phyloP scores from a whole-genome alignment of 305 asterid species.

The Ajuga reptans region DNA sequence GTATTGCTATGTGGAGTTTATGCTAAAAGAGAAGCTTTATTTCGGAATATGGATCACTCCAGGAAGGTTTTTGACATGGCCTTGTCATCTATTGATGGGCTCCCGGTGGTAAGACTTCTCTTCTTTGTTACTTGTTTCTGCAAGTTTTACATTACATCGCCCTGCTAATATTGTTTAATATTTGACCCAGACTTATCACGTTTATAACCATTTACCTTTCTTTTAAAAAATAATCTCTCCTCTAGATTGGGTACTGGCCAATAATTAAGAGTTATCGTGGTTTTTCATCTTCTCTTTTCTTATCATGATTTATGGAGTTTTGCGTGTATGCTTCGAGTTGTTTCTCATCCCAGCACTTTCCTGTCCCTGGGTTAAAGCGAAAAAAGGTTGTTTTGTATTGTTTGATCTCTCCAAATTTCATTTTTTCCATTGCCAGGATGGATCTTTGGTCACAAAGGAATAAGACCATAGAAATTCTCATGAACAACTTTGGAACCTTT shows the following conservation, averaged over 20 bases:
- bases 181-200: background rate
- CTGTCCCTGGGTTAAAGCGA: background rate
- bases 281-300: background rate
- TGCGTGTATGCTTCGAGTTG: background rate
- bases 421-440: background rate
- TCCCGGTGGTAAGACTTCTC: conserved; percentile 52
- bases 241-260: background rate
- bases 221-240: conserved; percentile 5
- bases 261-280: background rate
- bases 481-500: background rate
- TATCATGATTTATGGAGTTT: background rate
- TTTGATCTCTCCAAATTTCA: background rate
- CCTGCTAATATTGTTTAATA: background rate
- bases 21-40: conserved; percentile 82
- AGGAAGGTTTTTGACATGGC: conserved; percentile 97
- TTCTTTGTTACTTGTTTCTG: conserved; percentile 18
- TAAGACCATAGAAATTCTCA: background rate
- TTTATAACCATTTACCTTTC: background rate
- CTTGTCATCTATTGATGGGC: conserved; percentile 71
- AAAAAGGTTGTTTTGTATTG: background rate
- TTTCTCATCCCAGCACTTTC: background rate
- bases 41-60: conserved; percentile 75
- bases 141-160: conserved; percentile 11
- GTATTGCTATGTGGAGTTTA: conserved; percentile 90
- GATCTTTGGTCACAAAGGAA: background rate